Base-by-base conservation (phyloP, 306 rosid species). In the Alnus rubra region DNA sequence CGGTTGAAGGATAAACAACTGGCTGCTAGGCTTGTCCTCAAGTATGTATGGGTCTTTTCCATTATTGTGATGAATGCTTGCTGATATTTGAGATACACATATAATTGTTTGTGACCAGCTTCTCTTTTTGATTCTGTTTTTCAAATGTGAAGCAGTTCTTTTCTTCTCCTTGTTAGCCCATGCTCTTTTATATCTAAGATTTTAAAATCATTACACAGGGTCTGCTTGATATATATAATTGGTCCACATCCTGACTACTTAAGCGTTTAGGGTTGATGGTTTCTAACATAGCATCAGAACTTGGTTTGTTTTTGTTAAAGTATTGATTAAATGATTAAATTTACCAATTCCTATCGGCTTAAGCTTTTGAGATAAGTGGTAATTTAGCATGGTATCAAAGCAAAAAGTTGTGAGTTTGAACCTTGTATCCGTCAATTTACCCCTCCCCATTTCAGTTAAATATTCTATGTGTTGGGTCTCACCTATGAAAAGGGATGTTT, bases 1-100 rank as follows among this genome's bases (percentile, higher is more conserved):
- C 87, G 97, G 84, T 89, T 94, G 93, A 94, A 88, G 84, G 97
- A 92, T 82, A 92, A 91, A 84, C 92, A 86, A 71, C 86, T 91
- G 84, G 98, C 98, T 48, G 97, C 97, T 80, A 91, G 86, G 87
- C 93, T 94, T 84, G 88, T 97, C 82, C 87, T 94, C 74, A 89
- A 91, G 98, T 94, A 83, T 69, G 93, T 77, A 80, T 42, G 35
- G 76, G 58, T 81, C 50, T 28, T 78, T 83, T 68, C 76, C 75
- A 11, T 82, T 79, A 54, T 74, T 53, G 11, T 64, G 62, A 68
- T 79, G 48, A 77, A 60, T 76, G 53, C 59, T 70, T 68, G 78
- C 73, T 82, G 74, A 67, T 76, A 8, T 62, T 73, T 59, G 45
- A 2, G 64, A 49, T 81, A 33, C 77, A 76, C 28, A n/a, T 67